Evolutionary conservation across 2,329 filamentous ascomycete genomes (phyloP), one percentile per base, ranked within the genome.

Genomic region (Nemania abortiva): DNA sequence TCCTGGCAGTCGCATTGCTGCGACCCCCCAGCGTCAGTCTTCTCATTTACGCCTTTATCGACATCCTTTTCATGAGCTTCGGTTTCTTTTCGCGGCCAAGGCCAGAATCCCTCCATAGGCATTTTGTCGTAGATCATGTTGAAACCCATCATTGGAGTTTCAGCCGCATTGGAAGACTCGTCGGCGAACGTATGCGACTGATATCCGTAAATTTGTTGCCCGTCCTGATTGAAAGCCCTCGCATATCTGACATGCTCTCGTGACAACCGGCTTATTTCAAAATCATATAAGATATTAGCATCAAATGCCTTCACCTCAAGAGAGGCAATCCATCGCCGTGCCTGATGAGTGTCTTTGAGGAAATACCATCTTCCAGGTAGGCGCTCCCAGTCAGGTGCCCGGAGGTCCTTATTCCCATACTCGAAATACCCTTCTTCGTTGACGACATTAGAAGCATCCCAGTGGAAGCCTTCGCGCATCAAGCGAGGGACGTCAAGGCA

Each of bases 391-490:
- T 2, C 39, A 45, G 7, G 2, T 45, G 13, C 6, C 2, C 13
- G 2, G 39, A 2, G 15, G 39, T 11, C 39, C 1, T 45, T 18
- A 1, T 45, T 45, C 18, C 39, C 18, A 6, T 45, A 6, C 3
- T 67, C 27, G 9, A 63, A 2, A 24, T 60, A 64, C 1, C 65
- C 55, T 37, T 68, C 60, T 61, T 61, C 65, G 15, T 64, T 59
- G 39, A 45, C 18, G 15, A 45, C 39, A 6, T 45, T 45, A 6
- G 39, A 45, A 45, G 6, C 39, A 6, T 60, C 60, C 60, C 47
- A 64, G 29, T 55, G n/a, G n/a, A 68, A 68, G 6, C 65, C 65
- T 39, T 68, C 65, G 39, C 65, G 65, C 60, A 68, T 68, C 11
- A 68, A 52, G 6, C 55, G 60, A 60, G 65, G 65, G 3, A 68